Percentiles rank a stretch among this genome's conserved stretches.
phyloP scores from a whole-genome alignment of 2,329 filamentous ascomycete species.

The Cytospora leucostoma region DNA sequence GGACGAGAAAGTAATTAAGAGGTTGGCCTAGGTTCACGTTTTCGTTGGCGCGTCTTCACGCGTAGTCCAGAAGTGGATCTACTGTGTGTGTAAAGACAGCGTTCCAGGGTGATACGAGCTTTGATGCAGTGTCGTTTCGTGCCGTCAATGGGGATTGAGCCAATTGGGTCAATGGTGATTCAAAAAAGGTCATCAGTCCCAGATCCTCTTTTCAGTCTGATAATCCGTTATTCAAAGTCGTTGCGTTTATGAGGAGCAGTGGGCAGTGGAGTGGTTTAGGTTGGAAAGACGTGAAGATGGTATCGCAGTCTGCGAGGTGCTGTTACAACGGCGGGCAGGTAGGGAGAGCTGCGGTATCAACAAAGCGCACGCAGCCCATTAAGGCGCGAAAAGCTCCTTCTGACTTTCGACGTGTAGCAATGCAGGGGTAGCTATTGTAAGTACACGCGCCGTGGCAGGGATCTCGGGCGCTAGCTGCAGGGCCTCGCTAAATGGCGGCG shows the following conservation, averaged over 20 bases:
- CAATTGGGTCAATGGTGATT: constrained; percentile 9
- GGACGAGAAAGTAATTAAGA: constrained; percentile 18
- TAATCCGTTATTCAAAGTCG: neutral
- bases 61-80: constrained; percentile 23
- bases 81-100: constrained; percentile 5
- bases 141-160: neutral
- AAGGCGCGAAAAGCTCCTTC: constrained; percentile 1
- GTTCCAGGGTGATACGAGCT: constrained; percentile 12
- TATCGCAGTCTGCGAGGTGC: neutral
- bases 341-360: neutral
- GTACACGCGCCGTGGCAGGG: constrained; percentile 1
- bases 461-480: neutral
- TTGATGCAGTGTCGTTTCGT: neutral
- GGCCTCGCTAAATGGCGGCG: neutral
- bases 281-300: neutral
- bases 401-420: neutral
- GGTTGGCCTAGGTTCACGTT: constrained; percentile 24
- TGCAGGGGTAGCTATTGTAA: constrained; percentile 6
- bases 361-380: neutral
- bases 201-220: neutral
- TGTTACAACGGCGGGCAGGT: constrained; percentile 2
- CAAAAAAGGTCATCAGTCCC: neutral
- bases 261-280: neutral
- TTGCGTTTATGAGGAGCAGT: neutral
- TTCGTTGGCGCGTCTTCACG: constrained; percentile 21